phyloP scores from a whole-genome alignment of 2,329 filamentous ascomycete genomes.

The Curvularia hawaiiensis region DNA sequence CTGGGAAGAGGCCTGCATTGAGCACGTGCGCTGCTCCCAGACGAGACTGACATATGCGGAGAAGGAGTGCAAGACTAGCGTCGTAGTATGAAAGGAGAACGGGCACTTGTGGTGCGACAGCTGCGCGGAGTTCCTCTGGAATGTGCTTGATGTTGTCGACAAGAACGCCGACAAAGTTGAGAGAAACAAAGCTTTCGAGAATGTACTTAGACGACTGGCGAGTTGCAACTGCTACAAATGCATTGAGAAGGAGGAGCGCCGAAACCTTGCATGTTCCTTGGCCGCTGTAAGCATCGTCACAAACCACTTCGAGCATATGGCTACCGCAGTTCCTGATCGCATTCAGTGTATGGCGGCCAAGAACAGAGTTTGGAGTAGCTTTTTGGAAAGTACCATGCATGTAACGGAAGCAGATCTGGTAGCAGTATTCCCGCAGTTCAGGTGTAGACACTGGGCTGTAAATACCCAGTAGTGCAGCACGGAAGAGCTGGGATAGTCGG shows the following conservation, averaged over 20 bases:
- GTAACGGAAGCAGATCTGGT: conserved; percentile 89
- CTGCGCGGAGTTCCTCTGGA: conserved; percentile 64
- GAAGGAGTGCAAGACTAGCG: conserved; percentile 79
- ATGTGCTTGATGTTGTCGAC: conserved; percentile 85
- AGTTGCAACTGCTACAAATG: conserved; percentile 74
- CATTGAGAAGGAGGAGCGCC: conserved; percentile 81
- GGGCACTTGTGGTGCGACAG: conserved; percentile 55
- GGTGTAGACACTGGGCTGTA: conserved; percentile 73
- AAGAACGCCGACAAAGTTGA: conserved; percentile 90
- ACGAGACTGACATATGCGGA: conserved; percentile 82
- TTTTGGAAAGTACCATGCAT: conserved; percentile 68
- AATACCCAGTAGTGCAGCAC: conserved; percentile 80
- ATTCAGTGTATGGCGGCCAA: conserved; percentile 61
- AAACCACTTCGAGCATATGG: conserved; percentile 81
- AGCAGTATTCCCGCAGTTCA: conserved; percentile 80
- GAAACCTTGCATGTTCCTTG: conserved; percentile 82
- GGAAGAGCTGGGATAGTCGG: conserved; percentile 89
- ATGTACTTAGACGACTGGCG: conserved; percentile 75
- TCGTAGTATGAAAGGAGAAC: conserved; percentile 66
- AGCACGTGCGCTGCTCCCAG: conserved; percentile 86
- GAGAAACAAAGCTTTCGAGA: conserved; percentile 77
- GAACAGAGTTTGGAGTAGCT: conserved; percentile 43
- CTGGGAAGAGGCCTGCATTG: conserved; percentile 84
- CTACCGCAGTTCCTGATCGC: conserved; percentile 81
- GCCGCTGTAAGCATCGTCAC: conserved; percentile 90